These are phyloP conservation scores for Trametes elegans DNA, from an alignment of 768 basidiomycete species.

Conservation along the genomic window DNA sequence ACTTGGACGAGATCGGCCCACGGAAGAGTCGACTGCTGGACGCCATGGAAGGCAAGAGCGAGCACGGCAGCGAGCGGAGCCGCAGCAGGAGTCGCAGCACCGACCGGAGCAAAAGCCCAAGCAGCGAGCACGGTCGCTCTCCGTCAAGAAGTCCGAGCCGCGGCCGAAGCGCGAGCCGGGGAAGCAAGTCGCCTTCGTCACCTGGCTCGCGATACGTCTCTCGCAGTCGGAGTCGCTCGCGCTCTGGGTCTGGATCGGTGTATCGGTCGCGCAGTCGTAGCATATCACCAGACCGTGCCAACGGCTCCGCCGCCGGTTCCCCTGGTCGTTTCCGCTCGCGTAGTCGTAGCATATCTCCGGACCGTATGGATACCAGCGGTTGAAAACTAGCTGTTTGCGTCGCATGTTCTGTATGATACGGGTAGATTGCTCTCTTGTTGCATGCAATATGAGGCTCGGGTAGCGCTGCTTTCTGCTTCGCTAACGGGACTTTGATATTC, in stretches of 20 bases:
- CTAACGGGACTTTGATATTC: no score
- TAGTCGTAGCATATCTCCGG: conserved; percentile 38
- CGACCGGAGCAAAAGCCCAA: conserved; percentile 25
- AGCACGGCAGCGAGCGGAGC: conserved; percentile 43
- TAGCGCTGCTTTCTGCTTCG: no score
- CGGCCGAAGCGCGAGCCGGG: conserved; percentile 3
- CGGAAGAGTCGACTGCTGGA: conserved; percentile 85
- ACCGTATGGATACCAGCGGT: conserved; percentile 35
- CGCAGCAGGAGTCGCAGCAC: conserved; percentile 36
- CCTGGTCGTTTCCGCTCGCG: conserved; percentile 29
- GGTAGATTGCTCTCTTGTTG: no score
- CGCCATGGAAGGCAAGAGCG: conserved; percentile 77
- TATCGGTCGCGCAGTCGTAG: conserved; percentile 58
- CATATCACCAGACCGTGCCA: conserved; percentile 46
- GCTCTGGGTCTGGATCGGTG: conserved; percentile 36
- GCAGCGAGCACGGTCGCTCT: conserved; percentile 1
- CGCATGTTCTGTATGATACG: background rate
- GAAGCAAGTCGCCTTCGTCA: conserved; percentile 37
- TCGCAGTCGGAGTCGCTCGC: conserved; percentile 59
- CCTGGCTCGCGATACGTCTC: conserved; percentile 61
- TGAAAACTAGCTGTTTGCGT: conserved; percentile 17
- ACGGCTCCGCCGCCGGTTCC: conserved; percentile 15
- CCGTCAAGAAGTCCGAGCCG: conserved; percentile 10
- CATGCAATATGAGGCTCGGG: no score
- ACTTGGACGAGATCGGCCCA: conserved; percentile 85